Evolutionary conservation across 495 filamentous ascomycete genomes (phyloP), one percentile per base, ranked within the genome.

Genomic region (Jackrogersella minutella): DNA sequence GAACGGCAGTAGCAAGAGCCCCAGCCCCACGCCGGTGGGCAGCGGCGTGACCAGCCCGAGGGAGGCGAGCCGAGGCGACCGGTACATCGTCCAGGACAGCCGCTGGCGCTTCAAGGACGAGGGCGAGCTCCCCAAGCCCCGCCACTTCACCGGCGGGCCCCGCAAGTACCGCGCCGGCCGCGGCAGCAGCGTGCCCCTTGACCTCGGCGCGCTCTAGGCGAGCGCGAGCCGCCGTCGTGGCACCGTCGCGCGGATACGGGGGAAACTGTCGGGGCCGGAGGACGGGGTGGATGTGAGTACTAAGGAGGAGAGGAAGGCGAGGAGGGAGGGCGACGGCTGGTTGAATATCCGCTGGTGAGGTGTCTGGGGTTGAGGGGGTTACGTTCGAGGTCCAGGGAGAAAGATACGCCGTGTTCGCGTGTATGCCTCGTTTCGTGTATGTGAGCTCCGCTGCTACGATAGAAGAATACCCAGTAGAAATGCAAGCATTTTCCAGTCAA

Each of bases 101-200:
- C 82, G 93, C 71, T 99, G 92, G 87, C 91, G 89, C 69, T 99
- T 97, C 75, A 87, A 92, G 68, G 82, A 86, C 28, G 94, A 98
- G 57, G 86, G 84, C 31, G 82, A 91, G 64, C 80, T 99, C 16
- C 93, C 95, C 1, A 93, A 91, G 70, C 94, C 95, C 40, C 83
- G 93, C 59, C 86, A 87, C 2, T 97, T 95, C 72, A 74, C 80
- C 6, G 90, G 91, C 2, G 87, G 82, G 26, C 75, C 80, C 31
- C 91, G 91, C 72, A 85, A 86, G 68, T 99, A 99, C 78, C 83
- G 93, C 37, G 95, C 94, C 22, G 95, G 95, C 7, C 85, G 93
- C 73, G 94, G 92, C 19, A 97, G 92, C 77, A 97, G 91, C 80
- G 93, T 99, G 37, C 95, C 95, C 37, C 82, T 98, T 71, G 91